Base-by-base conservation (phyloP, 768 basidiomycete genomes). In the Russula emetica region DNA sequence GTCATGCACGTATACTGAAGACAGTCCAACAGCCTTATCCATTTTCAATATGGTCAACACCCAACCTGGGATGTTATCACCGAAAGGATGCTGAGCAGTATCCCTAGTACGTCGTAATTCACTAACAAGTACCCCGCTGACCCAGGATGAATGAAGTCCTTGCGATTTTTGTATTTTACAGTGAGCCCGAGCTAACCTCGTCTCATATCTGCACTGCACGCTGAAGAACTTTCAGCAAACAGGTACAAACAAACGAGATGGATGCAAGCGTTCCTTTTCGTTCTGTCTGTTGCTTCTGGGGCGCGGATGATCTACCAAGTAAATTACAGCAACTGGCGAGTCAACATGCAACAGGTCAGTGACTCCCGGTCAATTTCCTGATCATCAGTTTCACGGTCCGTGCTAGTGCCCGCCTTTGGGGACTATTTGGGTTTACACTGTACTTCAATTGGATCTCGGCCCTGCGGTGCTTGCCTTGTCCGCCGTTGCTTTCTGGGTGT, bases 381-480 rank as follows among this genome's bases (percentile, higher is more conserved):
- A 30, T 49, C 28, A 42, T 63, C 1, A 14, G 22, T 22, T 14
- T 30, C n/a, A 45, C 50, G 13, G 45, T 36, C 47, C 40, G 61
- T 58, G 40, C 40, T 61, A 93, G 92, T 82, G 82, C 62, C 91
- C 92, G 14, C 88, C 92, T 13, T 75, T 92, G 60, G 85, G 85
- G 3, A 91, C 90, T 0, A 71, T 88, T 7, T 93, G 92, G 91
- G 77, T 92, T 10, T 93, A 88, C 69, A 79, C 83, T 3, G 77
- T 92, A 55, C 76, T 91, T 14, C 87, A 90, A 67, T 78, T 92
- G 30, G 82, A 87, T 61, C 74, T 94, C 28, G 78, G 77, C 3
- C 82, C 84, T 22, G 85, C 90, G 6, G 76, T 84, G 4, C 62
- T 84, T 32, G 84, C 82, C 66, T 77, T 93, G 16, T 61, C 72